A percentile compares a stretch with the other conserved stretches of the same genome.
These are phyloP conservation scores for Noccaea caerulescens DNA, from an alignment of 345 rosid genomes.

Conservation along the genomic window DNA sequence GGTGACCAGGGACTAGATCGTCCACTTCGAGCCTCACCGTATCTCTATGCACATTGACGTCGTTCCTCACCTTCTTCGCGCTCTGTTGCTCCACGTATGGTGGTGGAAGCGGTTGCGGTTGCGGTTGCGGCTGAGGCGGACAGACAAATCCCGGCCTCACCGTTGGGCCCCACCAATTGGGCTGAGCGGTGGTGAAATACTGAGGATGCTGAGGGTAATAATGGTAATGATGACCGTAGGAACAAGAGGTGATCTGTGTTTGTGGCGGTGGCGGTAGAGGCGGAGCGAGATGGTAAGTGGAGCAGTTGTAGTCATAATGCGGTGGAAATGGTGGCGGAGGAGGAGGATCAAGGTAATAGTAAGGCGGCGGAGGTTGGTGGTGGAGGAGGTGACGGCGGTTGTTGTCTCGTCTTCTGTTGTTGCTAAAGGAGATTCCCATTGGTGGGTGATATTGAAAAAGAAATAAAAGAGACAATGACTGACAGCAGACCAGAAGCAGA, in stretches of 20 bases:
- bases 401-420: conserved; percentile 67
- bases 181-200: conserved; percentile 55
- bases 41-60: conserved; percentile 84
- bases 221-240: conserved; percentile 55
- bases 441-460: conserved; percentile 13
- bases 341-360: conserved; percentile 51
- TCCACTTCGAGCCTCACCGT: conserved; percentile 70
- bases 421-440: conserved; percentile 78
- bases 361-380: conserved; percentile 47
- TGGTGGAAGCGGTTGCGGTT: conserved; percentile 48
- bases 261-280: conserved; percentile 53
- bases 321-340: conserved; percentile 43
- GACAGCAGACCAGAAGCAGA: conserved; percentile 30
- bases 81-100: conserved; percentile 75
- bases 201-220: conserved; percentile 50
- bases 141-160: conserved; percentile 43
- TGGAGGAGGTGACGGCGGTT: conserved; percentile 45
- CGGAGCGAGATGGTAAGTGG: conserved; percentile 22
- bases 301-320: conserved; percentile 41
- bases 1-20: conserved; percentile 64
- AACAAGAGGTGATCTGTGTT: conserved; percentile 49
- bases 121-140: conserved; percentile 18
- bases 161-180: conserved; percentile 56
- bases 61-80: conserved; percentile 87
- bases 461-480: conserved; percentile 30